Evolutionary conservation across 352 stramenopile genomes (phyloP), one percentile per base, ranked within the genome.

Genomic region (Phytophthora agathidicida): DNA sequence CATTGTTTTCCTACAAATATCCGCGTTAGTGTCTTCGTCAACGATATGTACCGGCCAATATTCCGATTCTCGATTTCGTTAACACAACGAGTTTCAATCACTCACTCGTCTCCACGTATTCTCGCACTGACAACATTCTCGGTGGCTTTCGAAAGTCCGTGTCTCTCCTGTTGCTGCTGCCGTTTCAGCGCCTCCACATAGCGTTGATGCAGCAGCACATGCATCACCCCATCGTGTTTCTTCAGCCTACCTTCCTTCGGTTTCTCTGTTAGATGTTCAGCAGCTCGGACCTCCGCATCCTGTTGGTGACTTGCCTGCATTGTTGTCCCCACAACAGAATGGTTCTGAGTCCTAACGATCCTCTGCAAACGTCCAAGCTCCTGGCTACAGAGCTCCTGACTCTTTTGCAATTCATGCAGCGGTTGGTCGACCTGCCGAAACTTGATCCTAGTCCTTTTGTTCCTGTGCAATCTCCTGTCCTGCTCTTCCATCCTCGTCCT

Each of bases 321-420:
- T 17, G 19, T 28, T 5, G 24, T 38, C 13, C 37, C 53, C 23
- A 48, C 37, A 2, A 52, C 36, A 2, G 31, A 37, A 8, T 66
- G 41, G 7, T 66, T 42, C 16, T 58, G 47, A 3, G 64, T 36
- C 24, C 14, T 46, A 23, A 72, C 24, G 7, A 30, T 38, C 6
- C n/a, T 22, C 20, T 64, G 42, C 5, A 70, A 52, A 1, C 52
- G 20, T 16, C 39, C 39, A 10, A 73, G 45, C 17, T 76, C 43
- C 16, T 50, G 16, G 7, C 22, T 20, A 14, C 32, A 43, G 7
- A 31, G 17, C 17, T 45, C 16, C 23, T 56, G 60, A 30, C 19
- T 39, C n/a, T 44, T 54, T 5, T 49, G 32, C 11, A 69, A 38
- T 20, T 55, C 30, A 22, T 36, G 36, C 5, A 61, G 16, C 13